phyloP scores from a whole-genome alignment of 768 basidiomycete species.

The Phylloporus rhodoxanthus region DNA sequence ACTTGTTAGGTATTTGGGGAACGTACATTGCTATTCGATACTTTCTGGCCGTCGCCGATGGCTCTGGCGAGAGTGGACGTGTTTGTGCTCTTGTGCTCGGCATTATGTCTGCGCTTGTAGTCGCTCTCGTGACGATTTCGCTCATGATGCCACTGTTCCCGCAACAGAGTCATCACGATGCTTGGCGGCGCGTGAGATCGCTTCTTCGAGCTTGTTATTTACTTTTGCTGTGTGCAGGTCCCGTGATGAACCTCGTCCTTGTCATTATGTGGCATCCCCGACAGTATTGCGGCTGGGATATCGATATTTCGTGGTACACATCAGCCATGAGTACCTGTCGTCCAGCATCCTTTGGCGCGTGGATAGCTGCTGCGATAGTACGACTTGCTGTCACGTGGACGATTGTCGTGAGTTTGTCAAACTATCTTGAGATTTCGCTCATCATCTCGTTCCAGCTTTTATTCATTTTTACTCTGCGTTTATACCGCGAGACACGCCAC shows the following conservation, averaged over 20 bases:
- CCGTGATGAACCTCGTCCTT: constrained; percentile 51
- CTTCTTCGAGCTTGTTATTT: constrained; percentile 40
- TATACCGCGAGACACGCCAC: constrained; percentile 15
- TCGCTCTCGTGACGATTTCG: constrained; percentile 31
- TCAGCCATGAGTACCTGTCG: constrained; percentile 25
- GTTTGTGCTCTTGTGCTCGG: constrained; percentile 28
- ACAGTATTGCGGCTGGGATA: constrained; percentile 53
- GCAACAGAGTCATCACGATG: constrained; percentile 14
- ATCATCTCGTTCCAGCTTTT: constrained; percentile 15
- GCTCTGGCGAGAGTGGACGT: constrained; percentile 38
- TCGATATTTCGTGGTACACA: constrained; percentile 63
- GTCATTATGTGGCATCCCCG: constrained; percentile 48
- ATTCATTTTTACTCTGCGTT: constrained; percentile 17
- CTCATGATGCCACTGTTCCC: constrained; percentile 36
- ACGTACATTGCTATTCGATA: constrained; percentile 61
- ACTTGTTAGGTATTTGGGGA: constrained; percentile 47
- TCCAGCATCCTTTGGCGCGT: constrained; percentile 37
- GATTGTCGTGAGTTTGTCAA: constrained; percentile 44
- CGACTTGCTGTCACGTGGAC: constrained; percentile 49
- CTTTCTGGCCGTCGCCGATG: constrained; percentile 50
- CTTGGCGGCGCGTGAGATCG: constrained; percentile 11
- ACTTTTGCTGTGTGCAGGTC: constrained; percentile 44
- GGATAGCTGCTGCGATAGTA: constrained; percentile 48
- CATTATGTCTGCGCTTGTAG: constrained; percentile 17
- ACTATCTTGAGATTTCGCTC: background rate